phyloP scores from a whole-genome alignment of 495 filamentous ascomycete genomes.

The Parathielavia hyrcaniae region DNA sequence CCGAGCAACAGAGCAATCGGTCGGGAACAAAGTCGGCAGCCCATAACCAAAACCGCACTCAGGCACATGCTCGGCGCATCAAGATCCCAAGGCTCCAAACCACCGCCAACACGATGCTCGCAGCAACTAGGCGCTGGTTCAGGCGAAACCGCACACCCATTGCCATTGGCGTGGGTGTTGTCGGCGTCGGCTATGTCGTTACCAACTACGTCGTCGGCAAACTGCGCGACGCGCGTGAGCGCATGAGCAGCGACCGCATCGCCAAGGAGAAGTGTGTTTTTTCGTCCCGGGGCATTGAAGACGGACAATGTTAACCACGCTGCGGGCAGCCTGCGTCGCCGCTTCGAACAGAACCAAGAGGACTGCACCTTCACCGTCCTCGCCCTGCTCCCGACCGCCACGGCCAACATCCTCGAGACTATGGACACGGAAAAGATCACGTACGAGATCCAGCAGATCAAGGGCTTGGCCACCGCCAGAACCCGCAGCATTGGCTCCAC shows the following conservation, averaged over 20 bases:
- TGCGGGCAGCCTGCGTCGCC: slow-evolving; percentile 66
- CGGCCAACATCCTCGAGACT: slow-evolving; percentile 78
- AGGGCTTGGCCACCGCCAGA: slow-evolving; percentile 62
- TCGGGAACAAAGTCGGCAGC: neutral
- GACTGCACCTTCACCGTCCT: slow-evolving; percentile 98
- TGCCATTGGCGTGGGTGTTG: slow-evolving; percentile 75
- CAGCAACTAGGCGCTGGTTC: slow-evolving; percentile 78
- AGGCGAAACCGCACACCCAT: slow-evolving; percentile 85
- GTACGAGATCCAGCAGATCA: slow-evolving; percentile 88
- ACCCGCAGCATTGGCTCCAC: slow-evolving; percentile 55
- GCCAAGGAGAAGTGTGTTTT: slow-evolving; percentile 82
- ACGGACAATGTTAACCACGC: slow-evolving; percentile 14
- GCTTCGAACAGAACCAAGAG: slow-evolving; percentile 97
- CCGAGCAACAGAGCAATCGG: slow-evolving; percentile 5
- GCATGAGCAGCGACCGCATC: slow-evolving; percentile 90
- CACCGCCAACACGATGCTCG: slow-evolving; percentile 56
- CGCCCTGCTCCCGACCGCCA: slow-evolving; percentile 85
- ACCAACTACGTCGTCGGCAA: slow-evolving; percentile 87
- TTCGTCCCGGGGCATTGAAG: neutral
- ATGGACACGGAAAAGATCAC: slow-evolving; percentile 86
- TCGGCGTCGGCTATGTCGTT: slow-evolving; percentile 86
- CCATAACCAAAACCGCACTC: neutral
- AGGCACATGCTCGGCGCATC: neutral
- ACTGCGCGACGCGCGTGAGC: slow-evolving; percentile 85
- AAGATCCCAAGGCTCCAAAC: neutral